Conservation (phyloP, 2,329 filamentous ascomycete genomes). For the Blastomyces parvus region DNA sequence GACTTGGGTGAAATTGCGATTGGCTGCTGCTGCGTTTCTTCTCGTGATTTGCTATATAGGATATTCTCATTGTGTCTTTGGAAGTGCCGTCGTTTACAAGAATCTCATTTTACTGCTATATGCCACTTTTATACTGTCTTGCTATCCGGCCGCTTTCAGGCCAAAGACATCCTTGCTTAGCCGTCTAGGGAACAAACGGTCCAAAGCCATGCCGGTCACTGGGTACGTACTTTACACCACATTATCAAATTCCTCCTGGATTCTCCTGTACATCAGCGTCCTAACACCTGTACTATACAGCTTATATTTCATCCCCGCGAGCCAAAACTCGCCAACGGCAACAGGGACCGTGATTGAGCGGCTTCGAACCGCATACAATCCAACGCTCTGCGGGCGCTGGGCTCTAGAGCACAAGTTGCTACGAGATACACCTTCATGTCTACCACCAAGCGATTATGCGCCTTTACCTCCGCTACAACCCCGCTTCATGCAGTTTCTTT, state of each 20-base stretch:
- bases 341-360: slow-evolving; percentile 29
- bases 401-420: slow-evolving; percentile 35
- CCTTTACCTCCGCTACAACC: slow-evolving; percentile 25
- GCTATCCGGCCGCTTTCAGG: neutral
- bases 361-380: slow-evolving; percentile 31
- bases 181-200: neutral
- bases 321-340: slow-evolving; percentile 31
- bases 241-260: neutral
- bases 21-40: neutral
- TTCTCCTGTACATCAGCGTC: neutral
- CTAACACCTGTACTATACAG: slow-evolving; percentile 20
- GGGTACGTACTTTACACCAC: slow-evolving; percentile 22
- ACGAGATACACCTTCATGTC: slow-evolving; percentile 34
- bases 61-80: neutral
- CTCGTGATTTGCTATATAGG: neutral
- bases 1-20: neutral
- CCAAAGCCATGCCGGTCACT: slow-evolving; percentile 16
- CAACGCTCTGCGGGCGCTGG: slow-evolving; percentile 31
- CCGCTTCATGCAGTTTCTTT: slow-evolving; percentile 36
- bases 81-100: neutral
- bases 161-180: neutral
- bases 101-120: neutral
- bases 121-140: neutral
- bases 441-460: slow-evolving; percentile 26
- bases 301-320: slow-evolving; percentile 36